Evolutionary conservation across 1,139 yeast species (phyloP).

Genomic region (Geotrichum siamense): DNA sequence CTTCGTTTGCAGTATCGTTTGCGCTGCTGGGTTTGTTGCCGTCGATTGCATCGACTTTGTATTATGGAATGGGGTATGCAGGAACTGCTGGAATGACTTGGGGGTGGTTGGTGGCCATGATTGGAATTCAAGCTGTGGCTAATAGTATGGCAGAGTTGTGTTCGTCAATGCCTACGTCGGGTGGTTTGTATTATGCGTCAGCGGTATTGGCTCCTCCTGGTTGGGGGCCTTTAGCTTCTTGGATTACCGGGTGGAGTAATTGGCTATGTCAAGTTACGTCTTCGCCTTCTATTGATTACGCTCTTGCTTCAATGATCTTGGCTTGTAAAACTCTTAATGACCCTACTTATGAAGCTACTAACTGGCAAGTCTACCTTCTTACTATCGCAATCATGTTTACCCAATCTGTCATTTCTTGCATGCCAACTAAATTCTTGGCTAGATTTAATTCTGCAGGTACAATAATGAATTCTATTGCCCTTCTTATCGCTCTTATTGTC

Average conservation of each 20-base stretch:
- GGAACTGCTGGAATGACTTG: constrained; percentile 54
- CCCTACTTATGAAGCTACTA: constrained; percentile 39
- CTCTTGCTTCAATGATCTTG: constrained; percentile 54
- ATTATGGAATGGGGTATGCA: constrained; percentile 43
- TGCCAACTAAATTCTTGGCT: constrained; percentile 52
- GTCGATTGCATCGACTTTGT: constrained; percentile 43
- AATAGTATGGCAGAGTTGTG: constrained; percentile 52
- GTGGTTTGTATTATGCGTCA: constrained; percentile 55
- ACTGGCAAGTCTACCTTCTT: constrained; percentile 47
- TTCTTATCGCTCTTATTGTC: constrained; percentile 50
- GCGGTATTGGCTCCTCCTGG: constrained; percentile 48
- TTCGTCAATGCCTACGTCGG: constrained; percentile 58
- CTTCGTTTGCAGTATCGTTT: constrained; percentile 61
- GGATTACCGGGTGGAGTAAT: constrained; percentile 56
- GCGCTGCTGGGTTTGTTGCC: constrained; percentile 64
- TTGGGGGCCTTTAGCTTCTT: constrained; percentile 49
- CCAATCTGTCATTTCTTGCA: constrained; percentile 38
- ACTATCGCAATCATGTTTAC: constrained; percentile 46
- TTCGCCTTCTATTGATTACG: constrained; percentile 59
- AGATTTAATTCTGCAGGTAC: constrained; percentile 51
- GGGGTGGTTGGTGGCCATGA: constrained; percentile 54
- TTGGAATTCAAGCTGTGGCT: constrained; percentile 47
- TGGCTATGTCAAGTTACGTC: constrained; percentile 51
- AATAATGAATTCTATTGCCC: constrained; percentile 41
- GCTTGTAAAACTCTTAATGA: constrained; percentile 41